Conservation (phyloP, 2,329 filamentous ascomycete genomes). For the Talaromyces sp. region DNA sequence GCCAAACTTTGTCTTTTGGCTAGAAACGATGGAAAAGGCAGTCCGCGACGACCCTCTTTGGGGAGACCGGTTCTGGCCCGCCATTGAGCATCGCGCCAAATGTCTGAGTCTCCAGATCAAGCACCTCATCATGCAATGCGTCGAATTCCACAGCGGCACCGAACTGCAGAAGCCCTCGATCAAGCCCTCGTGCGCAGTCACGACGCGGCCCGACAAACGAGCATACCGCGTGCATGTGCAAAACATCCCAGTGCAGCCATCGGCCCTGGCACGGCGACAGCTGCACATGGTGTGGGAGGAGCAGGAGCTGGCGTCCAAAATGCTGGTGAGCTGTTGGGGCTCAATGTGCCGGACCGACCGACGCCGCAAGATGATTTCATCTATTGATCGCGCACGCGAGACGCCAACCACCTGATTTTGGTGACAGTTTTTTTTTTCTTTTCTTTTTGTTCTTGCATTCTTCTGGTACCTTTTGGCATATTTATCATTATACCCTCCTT, state of each 20-base stretch:
- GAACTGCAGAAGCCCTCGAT: slow-evolving; percentile 8
- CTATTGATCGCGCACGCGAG: slow-evolving; percentile 6
- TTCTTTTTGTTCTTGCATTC: background rate
- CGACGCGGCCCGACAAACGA: slow-evolving; percentile 16
- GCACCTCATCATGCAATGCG: slow-evolving; percentile 35
- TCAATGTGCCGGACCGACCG: slow-evolving; percentile 20
- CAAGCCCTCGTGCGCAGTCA: slow-evolving; percentile 16
- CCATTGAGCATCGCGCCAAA: slow-evolving; percentile 36
- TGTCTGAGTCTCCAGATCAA: slow-evolving; percentile 34
- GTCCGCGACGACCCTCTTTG: slow-evolving; percentile 41
- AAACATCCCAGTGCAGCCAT: slow-evolving; percentile 23
- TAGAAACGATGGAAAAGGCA: slow-evolving; percentile 31
- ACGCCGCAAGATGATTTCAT: slow-evolving; percentile 5
- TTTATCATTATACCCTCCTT: background rate
- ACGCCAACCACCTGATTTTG: background rate
- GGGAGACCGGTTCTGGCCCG: slow-evolving; percentile 38
- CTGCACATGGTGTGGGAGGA: slow-evolving; percentile 30
- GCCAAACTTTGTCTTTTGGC: slow-evolving; percentile 35
- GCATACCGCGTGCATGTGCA: slow-evolving; percentile 18
- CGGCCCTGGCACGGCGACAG: slow-evolving; percentile 28
- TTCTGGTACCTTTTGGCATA: slow-evolving; percentile 2
- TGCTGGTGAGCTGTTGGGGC: slow-evolving; percentile 17
- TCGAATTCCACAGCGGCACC: slow-evolving; percentile 25
- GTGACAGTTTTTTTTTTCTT: background rate
- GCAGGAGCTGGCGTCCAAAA: slow-evolving; percentile 20